Conservation (phyloP, 2,329 filamentous ascomycete genomes). For the Penicillium sp. region DNA sequence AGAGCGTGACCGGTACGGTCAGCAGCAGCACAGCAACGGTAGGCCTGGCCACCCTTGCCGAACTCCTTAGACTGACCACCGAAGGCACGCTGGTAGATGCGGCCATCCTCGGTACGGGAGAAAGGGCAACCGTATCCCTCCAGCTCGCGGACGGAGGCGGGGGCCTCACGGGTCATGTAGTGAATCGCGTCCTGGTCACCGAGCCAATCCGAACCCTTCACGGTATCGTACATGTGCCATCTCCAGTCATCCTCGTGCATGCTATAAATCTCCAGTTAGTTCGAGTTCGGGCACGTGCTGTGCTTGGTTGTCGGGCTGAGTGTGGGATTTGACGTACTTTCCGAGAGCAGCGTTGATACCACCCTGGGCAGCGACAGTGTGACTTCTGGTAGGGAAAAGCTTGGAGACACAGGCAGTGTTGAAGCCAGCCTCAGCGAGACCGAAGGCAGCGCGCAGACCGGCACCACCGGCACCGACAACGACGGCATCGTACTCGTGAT, state of each 20-base stretch:
- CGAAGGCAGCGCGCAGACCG: constrained; percentile 66
- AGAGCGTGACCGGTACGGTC: constrained; percentile 97
- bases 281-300: constrained; percentile 10
- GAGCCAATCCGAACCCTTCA: constrained; percentile 97
- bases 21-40: constrained; percentile 93
- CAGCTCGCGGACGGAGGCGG: constrained; percentile 87
- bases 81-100: constrained; percentile 98
- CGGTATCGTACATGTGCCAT: constrained; percentile 99
- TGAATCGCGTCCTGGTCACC: constrained; percentile 97
- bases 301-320: not conserved
- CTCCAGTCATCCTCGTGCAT: constrained; percentile 99
- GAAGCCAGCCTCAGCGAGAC: constrained; percentile 66
- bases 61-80: constrained; percentile 95
- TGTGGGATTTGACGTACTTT: constrained; percentile 39
- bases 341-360: constrained; percentile 59
- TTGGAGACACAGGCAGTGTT: constrained; percentile 69
- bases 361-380: constrained; percentile 70
- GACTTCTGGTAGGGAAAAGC: constrained; percentile 66
- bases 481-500: constrained; percentile 98
- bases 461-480: constrained; percentile 72
- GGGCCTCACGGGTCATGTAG: constrained; percentile 97
- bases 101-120: constrained; percentile 88
- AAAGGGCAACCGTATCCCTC: constrained; percentile 98
- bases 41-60: constrained; percentile 97
- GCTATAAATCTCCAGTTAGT: constrained; percentile 55